Conservation (phyloP, 2,329 filamentous ascomycete genomes). For the Penicillium brasilianum region DNA sequence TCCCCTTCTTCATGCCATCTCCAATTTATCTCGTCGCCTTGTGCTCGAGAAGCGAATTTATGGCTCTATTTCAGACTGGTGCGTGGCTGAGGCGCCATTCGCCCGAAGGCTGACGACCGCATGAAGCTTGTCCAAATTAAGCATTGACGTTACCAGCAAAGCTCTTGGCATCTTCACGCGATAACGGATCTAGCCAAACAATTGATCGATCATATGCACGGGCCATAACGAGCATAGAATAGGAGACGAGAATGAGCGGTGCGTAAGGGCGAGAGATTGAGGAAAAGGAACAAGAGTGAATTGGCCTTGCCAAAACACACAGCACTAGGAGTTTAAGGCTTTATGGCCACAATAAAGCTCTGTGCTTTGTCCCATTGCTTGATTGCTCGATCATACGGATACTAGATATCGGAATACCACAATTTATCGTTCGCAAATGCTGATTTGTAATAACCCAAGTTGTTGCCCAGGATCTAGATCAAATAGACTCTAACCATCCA, state of each 20-base stretch:
- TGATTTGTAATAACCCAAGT: too few species aligned
- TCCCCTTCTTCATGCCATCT: too few species aligned
- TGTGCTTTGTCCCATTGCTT: not conserved
- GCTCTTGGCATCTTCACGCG: not conserved
- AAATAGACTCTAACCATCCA: not conserved
- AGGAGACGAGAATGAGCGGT: not conserved
- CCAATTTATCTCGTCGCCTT: too few species aligned
- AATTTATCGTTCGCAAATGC: not conserved
- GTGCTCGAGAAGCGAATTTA: not conserved
- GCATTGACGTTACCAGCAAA: not conserved
- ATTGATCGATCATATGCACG: not conserved
- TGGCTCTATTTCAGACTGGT: not conserved
- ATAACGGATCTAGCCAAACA: too few species aligned
- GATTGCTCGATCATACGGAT: not conserved
- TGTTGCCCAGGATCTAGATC: not conserved
- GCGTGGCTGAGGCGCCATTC: not conserved
- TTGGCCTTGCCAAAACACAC: too few species aligned
- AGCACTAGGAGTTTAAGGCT: not conserved
- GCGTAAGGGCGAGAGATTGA: not conserved
- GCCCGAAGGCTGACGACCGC: not conserved
- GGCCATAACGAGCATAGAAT: not conserved
- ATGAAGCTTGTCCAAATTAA: not conserved
- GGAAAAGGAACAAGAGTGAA: not conserved
- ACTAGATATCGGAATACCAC: not conserved
- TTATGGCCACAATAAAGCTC: not conserved